A percentile compares a stretch with the other conserved stretches of the same genome.
phyloP scores from a whole-genome alignment of 2,329 filamentous ascomycete species.

The Clarireedia sp. region DNA sequence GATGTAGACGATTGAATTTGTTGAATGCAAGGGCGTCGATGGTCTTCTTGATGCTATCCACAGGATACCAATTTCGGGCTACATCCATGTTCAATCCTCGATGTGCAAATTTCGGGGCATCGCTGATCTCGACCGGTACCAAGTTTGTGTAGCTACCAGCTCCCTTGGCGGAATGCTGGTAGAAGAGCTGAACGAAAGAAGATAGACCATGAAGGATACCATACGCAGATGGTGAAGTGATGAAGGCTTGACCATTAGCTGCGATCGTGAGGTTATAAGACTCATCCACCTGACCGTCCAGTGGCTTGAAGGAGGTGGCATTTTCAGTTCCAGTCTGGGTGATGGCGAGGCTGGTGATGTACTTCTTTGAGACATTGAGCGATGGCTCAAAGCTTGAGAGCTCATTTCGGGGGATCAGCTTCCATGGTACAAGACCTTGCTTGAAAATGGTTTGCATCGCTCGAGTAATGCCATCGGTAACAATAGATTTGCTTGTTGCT shows the following conservation, averaged over 20 bases:
- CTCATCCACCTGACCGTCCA: slow-evolving; percentile 61
- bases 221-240: slow-evolving; percentile 57
- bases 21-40: slow-evolving; percentile 72
- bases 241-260: slow-evolving; percentile 48
- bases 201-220: slow-evolving; percentile 68
- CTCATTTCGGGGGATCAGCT: slow-evolving; percentile 54
- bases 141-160: slow-evolving; percentile 56
- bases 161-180: slow-evolving; percentile 50
- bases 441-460: slow-evolving; percentile 57
- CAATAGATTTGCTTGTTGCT: slow-evolving; percentile 41
- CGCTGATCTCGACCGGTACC: slow-evolving; percentile 64
- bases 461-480: slow-evolving; percentile 49
- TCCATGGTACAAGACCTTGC: slow-evolving; percentile 69
- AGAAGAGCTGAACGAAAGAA: slow-evolving; percentile 75
- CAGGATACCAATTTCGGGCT: slow-evolving; percentile 52
- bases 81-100: slow-evolving; percentile 76
- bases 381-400: slow-evolving; percentile 56
- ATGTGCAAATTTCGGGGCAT: slow-evolving; percentile 66
- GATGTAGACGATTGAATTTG: slow-evolving; percentile 76
- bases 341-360: slow-evolving; percentile 54
- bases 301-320: slow-evolving; percentile 48
- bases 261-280: slow-evolving; percentile 62
- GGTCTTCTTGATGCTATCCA: slow-evolving; percentile 56
- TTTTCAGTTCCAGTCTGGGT: slow-evolving; percentile 50
- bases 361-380: slow-evolving; percentile 35